Evolutionary conservation across 129 eudicot genomes (phyloP), one percentile per base, ranked within the genome.

Genomic region (Pseudognaphalium luteoalbum): DNA sequence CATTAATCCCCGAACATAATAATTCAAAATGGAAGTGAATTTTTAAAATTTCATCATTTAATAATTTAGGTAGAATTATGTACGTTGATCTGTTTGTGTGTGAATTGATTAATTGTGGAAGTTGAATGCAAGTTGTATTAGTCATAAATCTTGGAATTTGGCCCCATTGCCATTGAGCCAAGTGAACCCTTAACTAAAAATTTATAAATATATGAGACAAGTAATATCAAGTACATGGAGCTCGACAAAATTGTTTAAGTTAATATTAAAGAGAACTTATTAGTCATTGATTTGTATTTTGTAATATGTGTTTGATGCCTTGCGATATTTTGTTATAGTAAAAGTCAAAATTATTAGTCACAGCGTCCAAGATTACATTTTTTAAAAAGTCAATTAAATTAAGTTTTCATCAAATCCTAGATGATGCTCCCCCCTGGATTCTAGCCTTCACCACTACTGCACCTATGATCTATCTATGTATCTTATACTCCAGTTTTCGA

Each of bases 91-190:
- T n/a, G 70, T 37, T 64, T 72, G 72, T 70, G 52, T 76, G 65
- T 80, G 82, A 85, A 77, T 83, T 70, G 83, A 77, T 83, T 25
- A 25, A 25, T 25, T 66, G 52, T 77, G 58, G 64, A 76, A 76
- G 83, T 64, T 77, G 75, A 75, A 72, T 71, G 65, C 80, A 68
- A 80, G 59, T 77, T 76, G 83, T 76, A 58, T 60, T 56, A n/a
- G 29, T 83, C 66, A 63, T 61, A 37, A 61, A 44, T 82, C 88
- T 87, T 83, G 96, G 88, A 81, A 68, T 85, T 78, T 76, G 95
- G 83, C 80, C 78, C 81, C 85, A 57, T 47, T 74, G 70, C 86
- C 92, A 78, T 89, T 85, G 96, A 87, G 92, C 92, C 92, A 85
- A 87, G 92, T 81, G 88, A 81, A 69, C 47, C 14, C 76, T 81